Percentiles rank a stretch among this genome's conserved stretches.
Evolutionary conservation across 2,329 filamentous ascomycete species (phyloP).

Genomic region (Dothideomycetes sp.): DNA sequence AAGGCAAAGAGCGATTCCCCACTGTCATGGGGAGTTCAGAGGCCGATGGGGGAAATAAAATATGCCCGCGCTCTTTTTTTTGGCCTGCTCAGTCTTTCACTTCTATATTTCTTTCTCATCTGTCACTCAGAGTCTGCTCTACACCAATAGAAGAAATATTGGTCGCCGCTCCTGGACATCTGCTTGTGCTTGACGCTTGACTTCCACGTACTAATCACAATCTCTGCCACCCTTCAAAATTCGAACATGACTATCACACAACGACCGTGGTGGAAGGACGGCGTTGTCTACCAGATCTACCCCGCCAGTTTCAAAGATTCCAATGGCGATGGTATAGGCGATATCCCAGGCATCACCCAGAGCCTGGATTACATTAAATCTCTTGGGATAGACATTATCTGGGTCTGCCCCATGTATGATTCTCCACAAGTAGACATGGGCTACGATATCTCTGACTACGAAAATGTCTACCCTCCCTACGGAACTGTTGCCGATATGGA

Average conservation of each 20-base stretch:
- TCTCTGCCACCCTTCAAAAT: neutral
- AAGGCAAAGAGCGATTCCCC: neutral
- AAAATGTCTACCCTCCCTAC: conserved; percentile 53
- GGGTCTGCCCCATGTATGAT: conserved; percentile 52
- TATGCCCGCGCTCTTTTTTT: no score
- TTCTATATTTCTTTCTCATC: no score
- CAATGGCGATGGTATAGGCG: conserved; percentile 49
- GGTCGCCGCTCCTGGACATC: no score
- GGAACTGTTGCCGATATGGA: conserved; percentile 58
- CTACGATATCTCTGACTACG: conserved; percentile 60
- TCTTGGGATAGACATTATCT: conserved; percentile 53
- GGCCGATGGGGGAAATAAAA: no score
- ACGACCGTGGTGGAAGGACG: conserved; percentile 34
- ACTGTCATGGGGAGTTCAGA: no score
- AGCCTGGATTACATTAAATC: conserved; percentile 51
- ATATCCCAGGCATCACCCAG: conserved; percentile 51
- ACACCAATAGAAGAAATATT: no score
- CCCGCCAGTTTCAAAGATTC: conserved; percentile 38
- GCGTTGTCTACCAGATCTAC: conserved; percentile 34
- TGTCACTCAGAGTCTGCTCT: no score
- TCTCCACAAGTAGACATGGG: conserved; percentile 56
- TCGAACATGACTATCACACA: conserved; percentile 5
- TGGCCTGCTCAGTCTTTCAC: no score
- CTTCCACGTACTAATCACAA: no score
- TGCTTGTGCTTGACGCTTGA: no score